Evolutionary conservation across 1,284 basidiomycete genomes (phyloP).

Genomic region (Coniferiporia weirii): DNA sequence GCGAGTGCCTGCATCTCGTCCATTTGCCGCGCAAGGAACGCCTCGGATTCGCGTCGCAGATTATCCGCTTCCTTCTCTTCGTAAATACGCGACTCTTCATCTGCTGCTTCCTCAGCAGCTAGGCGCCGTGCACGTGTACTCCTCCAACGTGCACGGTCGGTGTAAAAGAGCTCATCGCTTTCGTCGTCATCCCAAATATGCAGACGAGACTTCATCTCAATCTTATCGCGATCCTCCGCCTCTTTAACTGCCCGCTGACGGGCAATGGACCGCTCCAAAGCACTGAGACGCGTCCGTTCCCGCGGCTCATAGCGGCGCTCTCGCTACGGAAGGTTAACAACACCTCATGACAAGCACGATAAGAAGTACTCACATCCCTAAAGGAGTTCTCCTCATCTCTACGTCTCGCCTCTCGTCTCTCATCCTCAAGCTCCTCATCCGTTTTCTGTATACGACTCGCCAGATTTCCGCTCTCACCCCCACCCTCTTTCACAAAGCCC

Average conservation of each 20-base stretch:
- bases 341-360: not conserved
- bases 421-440: conserved; percentile 80
- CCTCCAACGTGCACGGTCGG: conserved; percentile 79
- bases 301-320: conserved; percentile 79
- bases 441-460: conserved; percentile 48
- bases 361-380: conserved; percentile 61
- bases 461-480: conserved; percentile 33
- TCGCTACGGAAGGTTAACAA: conserved; percentile 41
- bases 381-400: conserved; percentile 79
- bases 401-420: conserved; percentile 66
- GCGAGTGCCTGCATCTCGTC: conserved; percentile 85
- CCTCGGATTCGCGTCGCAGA: conserved; percentile 79
- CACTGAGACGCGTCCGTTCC: conserved; percentile 70
- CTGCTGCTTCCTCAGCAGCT: conserved; percentile 69
- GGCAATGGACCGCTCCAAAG: conserved; percentile 69
- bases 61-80: conserved; percentile 84
- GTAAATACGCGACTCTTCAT: conserved; percentile 73
- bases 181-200: conserved; percentile 90
- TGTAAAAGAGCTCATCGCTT: conserved; percentile 80
- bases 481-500: conserved; percentile 65
- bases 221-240: conserved; percentile 66
- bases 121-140: conserved; percentile 60
- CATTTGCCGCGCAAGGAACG: conserved; percentile 85
- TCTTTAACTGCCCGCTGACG: conserved; percentile 68
- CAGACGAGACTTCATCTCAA: conserved; percentile 67